phyloP scores from a whole-genome alignment of 768 basidiomycete species.

The Daedalea quercina region DNA sequence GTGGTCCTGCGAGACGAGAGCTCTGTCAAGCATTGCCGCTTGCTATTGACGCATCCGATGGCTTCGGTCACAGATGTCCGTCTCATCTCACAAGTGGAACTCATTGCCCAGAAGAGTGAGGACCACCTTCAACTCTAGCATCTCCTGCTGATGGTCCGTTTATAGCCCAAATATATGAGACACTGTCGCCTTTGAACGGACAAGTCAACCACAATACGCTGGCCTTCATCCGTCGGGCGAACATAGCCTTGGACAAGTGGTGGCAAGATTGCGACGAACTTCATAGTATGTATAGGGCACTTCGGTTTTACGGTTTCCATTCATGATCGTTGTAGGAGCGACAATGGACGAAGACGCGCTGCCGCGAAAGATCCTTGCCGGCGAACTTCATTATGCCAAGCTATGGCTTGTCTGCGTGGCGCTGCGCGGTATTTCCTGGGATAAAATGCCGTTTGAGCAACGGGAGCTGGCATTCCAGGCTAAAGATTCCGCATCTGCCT shows the following conservation, averaged over 20 bases:
- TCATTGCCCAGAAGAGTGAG: slow-evolving; percentile 88
- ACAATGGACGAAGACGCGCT: slow-evolving; percentile 82
- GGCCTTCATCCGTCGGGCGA: slow-evolving; percentile 82
- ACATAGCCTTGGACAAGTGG: slow-evolving; percentile 85
- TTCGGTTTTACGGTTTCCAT: neutral
- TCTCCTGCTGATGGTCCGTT: neutral
- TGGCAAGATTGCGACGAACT: slow-evolving; percentile 83
- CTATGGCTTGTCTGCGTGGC: slow-evolving; percentile 94
- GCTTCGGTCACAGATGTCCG: slow-evolving; percentile 85
- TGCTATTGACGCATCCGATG: slow-evolving; percentile 82
- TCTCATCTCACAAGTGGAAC: slow-evolving; percentile 79
- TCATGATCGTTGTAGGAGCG: slow-evolving; percentile 38
- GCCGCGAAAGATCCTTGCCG: slow-evolving; percentile 79
- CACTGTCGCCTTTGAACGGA: slow-evolving; percentile 78
- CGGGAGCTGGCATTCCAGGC: slow-evolving; percentile 93
- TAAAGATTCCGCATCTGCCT: slow-evolving; percentile 85
- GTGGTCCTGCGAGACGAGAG: slow-evolving; percentile 86
- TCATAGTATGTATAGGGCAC: slow-evolving; percentile 46
- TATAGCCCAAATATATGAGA: slow-evolving; percentile 89
- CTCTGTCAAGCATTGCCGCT: slow-evolving; percentile 77
- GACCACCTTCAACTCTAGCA: neutral
- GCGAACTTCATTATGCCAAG: slow-evolving; percentile 89
- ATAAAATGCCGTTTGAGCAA: slow-evolving; percentile 94
- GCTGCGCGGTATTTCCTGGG: slow-evolving; percentile 87
- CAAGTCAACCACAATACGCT: slow-evolving; percentile 82